Evolutionary conservation across 2,329 filamentous ascomycete genomes (phyloP), one percentile per base, ranked within the genome.

Genomic region (Mycosphaerelloides madeirae): DNA sequence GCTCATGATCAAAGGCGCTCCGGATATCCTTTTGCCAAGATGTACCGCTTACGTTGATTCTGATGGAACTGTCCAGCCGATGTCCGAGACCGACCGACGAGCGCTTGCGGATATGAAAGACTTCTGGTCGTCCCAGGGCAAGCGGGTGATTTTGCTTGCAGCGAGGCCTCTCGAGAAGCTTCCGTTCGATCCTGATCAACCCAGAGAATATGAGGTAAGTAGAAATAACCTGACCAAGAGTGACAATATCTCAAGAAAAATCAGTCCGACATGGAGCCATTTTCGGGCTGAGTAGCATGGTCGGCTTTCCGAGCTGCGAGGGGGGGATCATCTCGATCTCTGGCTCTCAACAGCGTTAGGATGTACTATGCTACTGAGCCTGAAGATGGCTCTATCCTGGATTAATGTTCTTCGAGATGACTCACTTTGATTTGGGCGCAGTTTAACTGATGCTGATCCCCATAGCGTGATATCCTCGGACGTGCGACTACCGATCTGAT

Each of bases 1-100:
- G 0, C 67, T 89, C 33, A 85, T 82, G n/a, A 85, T 89, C 60
- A 89, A 91, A 62, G 85, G 85, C 1, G 85, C 85, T 0, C 84
- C 85, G 0, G 86, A 90, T 57, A 79, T 89, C 25, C 71, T 90
- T 0, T 75, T 90, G 1, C 69, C 72, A 1, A 72, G 83, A 41
- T 85, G 84, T 58, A 73, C 73, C 1, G 71, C 72, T 15, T 78
- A 80, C 40, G 69, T 83, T 11, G 71, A 71, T 15, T 67, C 72
- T 2, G 73, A 79, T 18, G 83, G 83, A 6, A 70, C 72, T 2
- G 66, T 75, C 1, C 65, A 72, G 41, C 58, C 66, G 8, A 68
- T 88, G 13, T 72, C 71, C 2, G 71, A 79, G 1, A 69, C 72
- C 1, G 69, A 78, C 44, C 71, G 73, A 33, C 65, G 74, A 3